A percentile compares a stretch with the other conserved stretches of the same genome.
phyloP scores from a whole-genome alignment of 805 yeast genomes.

The Komagataella kurtzmanii region DNA sequence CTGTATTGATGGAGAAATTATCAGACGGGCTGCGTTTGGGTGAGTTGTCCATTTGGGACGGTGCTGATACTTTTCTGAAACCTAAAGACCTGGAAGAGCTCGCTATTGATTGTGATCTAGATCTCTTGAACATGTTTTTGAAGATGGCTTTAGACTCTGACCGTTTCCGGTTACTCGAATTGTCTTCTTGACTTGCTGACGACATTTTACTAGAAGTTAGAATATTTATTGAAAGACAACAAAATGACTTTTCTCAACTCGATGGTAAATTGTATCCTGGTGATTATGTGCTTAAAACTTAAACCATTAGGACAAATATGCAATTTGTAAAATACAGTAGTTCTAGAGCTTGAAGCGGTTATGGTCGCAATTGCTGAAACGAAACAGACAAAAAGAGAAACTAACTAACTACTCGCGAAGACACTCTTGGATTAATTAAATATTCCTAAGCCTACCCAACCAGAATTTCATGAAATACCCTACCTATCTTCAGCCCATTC shows the following conservation, averaged over 20 bases:
- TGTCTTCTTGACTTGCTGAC: neutral
- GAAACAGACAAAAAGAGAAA: too few relatives aligned
- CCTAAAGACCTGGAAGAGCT: neutral
- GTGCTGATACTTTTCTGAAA: neutral
- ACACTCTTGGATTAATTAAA: neutral
- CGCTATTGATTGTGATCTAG: neutral
- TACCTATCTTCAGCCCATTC: slow-evolving; percentile 87
- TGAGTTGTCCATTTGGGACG: neutral
- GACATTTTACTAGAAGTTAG: neutral
- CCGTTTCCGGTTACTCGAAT: neutral
- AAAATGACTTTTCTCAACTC: neutral
- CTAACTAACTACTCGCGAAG: neutral
- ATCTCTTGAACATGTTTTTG: neutral
- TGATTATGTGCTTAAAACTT: neutral
- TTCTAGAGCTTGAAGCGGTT: too few relatives aligned
- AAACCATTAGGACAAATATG: neutral
- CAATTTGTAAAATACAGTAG: neutral
- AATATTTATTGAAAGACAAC: neutral
- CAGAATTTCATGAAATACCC: slow-evolving; percentile 2
- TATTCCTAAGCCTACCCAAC: neutral
- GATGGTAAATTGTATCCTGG: neutral
- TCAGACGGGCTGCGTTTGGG: neutral
- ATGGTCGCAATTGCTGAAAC: too few relatives aligned
- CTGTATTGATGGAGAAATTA: neutral
- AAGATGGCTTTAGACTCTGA: neutral